Percentiles rank a stretch among this genome's conserved stretches.
These are phyloP conservation scores for Globomyces sp. DNA, from an alignment of 371 early-diverging fungal species.

Conservation along the genomic window DNA sequence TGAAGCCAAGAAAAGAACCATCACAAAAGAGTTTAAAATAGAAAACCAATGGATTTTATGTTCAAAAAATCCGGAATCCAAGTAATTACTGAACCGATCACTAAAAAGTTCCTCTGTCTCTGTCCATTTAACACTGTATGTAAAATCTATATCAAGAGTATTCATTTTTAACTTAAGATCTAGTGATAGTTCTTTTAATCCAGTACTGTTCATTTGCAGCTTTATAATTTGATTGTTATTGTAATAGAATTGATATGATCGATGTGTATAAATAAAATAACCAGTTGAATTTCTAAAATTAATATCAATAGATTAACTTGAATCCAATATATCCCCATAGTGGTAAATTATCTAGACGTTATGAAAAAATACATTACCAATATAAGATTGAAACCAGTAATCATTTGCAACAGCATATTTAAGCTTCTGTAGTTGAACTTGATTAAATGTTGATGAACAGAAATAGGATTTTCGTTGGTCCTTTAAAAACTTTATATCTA, in stretches of 20 bases:
- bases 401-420: not conserved
- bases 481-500: slow-evolving; percentile 61
- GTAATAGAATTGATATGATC: slow-evolving; percentile 23
- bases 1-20: slow-evolving; percentile 77
- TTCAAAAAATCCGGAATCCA: slow-evolving; percentile 76
- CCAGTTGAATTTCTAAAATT: too few relatives aligned
- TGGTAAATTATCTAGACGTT: not conserved
- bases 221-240: slow-evolving; percentile 9
- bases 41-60: slow-evolving; percentile 89
- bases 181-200: slow-evolving; percentile 5
- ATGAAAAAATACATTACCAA: too few relatives aligned
- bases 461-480: slow-evolving; percentile 2
- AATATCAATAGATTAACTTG: not conserved
- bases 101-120: slow-evolving; percentile 58
- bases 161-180: slow-evolving; percentile 23
- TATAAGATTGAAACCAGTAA: not conserved
- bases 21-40: slow-evolving; percentile 80
- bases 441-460: not conserved
- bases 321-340: not conserved
- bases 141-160: slow-evolving; percentile 54
- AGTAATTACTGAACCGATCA: slow-evolving; percentile 63
- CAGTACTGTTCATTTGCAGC: slow-evolving; percentile 22
- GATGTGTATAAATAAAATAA: not conserved
- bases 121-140: slow-evolving; percentile 71
- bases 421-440: slow-evolving; percentile 12